phyloP scores from a whole-genome alignment of 2,329 filamentous ascomycete species.

The Pyricularia sp. region DNA sequence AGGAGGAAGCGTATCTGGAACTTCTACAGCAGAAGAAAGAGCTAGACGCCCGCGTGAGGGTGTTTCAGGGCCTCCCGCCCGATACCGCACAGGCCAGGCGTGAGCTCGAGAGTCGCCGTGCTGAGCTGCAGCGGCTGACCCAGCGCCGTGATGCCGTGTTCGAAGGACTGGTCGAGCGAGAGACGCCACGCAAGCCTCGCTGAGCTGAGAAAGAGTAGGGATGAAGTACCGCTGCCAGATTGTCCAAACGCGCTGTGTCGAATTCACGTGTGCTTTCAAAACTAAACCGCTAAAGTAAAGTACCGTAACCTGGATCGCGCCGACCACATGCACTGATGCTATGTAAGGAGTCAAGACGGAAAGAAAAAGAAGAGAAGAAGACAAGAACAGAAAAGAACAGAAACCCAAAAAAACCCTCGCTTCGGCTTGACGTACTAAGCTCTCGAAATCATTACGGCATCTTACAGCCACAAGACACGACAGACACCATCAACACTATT shows the following conservation, averaged over 20 bases:
- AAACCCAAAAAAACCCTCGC: neutral
- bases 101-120: conserved; percentile 56
- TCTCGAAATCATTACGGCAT: neutral
- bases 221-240: neutral
- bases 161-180: conserved; percentile 54
- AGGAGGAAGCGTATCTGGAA: conserved; percentile 44
- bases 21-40: conserved; percentile 44
- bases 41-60: conserved; percentile 48
- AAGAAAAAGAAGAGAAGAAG: too few relatives aligned
- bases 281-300: neutral
- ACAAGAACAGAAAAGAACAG: neutral
- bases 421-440: neutral
- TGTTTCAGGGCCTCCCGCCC: conserved; percentile 60
- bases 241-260: neutral
- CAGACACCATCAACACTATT: conserved; percentile 11
- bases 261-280: neutral
- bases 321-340: neutral
- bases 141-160: conserved; percentile 60
- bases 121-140: conserved; percentile 48
- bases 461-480: neutral
- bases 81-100: conserved; percentile 54
- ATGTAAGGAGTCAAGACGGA: neutral
- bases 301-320: neutral
- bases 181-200: conserved; percentile 35
- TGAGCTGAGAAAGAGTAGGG: neutral